These are phyloP conservation scores for Mimosa pudica DNA, from an alignment of 306 rosid species.

Conservation along the genomic window DNA sequence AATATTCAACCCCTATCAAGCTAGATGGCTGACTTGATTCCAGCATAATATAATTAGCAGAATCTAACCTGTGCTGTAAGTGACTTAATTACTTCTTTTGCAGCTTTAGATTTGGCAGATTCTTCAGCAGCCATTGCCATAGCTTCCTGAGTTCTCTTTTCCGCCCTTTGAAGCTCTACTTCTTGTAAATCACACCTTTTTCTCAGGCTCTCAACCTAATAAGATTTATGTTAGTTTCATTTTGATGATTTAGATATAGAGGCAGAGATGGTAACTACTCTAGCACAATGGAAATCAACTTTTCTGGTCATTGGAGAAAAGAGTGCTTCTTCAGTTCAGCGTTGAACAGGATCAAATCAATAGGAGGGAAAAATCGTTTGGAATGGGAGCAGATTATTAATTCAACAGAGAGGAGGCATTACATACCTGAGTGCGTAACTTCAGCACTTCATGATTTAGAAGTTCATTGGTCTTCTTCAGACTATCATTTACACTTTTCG, in stretches of 20 bases:
- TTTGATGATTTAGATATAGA: conserved; percentile 23
- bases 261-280: conserved; percentile 5
- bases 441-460: conserved; percentile 78
- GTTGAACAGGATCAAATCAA: conserved; percentile 9
- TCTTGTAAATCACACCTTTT: conserved; percentile 85
- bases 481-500: conserved; percentile 74
- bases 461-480: conserved; percentile 91
- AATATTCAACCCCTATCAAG: conserved; percentile 27
- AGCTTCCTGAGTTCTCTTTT: conserved; percentile 82
- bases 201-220: conserved; percentile 81
- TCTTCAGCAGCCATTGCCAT: conserved; percentile 81
- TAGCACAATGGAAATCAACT: conserved; percentile 13
- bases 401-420: conserved; percentile 21
- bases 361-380: neutral
- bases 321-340: neutral
- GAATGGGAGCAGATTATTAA: conserved; percentile 17
- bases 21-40: conserved; percentile 31
- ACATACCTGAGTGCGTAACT: conserved; percentile 76
- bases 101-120: conserved; percentile 77
- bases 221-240: conserved; percentile 36
- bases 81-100: conserved; percentile 93
- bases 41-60: conserved; percentile 33
- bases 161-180: conserved; percentile 74
- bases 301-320: conserved; percentile 20
- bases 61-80: conserved; percentile 83